phyloP scores from a whole-genome alignment of 2,329 filamentous ascomycete genomes.

The Fusarium xylarioides region DNA sequence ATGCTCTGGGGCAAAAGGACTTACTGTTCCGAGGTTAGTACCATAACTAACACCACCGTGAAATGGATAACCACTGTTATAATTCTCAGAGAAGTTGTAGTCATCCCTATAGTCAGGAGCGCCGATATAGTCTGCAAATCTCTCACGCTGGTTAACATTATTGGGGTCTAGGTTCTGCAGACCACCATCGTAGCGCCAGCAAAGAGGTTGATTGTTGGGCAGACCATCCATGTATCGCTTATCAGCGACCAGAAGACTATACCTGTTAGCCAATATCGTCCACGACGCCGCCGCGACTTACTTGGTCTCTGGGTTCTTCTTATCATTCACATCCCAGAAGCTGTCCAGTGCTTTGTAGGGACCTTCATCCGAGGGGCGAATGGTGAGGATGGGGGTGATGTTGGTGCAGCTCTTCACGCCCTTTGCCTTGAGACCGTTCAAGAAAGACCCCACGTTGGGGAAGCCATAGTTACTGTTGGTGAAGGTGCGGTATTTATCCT shows the following conservation, averaged over 20 bases:
- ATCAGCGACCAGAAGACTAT: not conserved
- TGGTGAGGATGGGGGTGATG: not conserved
- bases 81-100: not conserved
- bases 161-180: not conserved
- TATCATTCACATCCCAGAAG: not conserved
- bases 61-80: not conserved
- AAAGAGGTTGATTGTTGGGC: not conserved
- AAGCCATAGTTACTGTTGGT: not conserved
- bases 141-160: not conserved
- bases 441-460: not conserved
- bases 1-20: rapidly evolving
- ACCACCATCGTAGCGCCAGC: not conserved
- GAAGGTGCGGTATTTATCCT: not conserved
- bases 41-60: conserved; percentile 1
- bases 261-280: rapidly evolving
- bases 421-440: not conserved
- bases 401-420: not conserved
- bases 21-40: not conserved
- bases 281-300: rapidly evolving
- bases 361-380: not conserved
- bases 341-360: not conserved
- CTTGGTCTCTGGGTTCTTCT: not conserved
- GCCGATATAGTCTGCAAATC: not conserved
- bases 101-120: not conserved
- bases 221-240: not conserved